phyloP scores from a whole-genome alignment of 164 flowering plant genomes.

The Kingdonia uniflora region DNA sequence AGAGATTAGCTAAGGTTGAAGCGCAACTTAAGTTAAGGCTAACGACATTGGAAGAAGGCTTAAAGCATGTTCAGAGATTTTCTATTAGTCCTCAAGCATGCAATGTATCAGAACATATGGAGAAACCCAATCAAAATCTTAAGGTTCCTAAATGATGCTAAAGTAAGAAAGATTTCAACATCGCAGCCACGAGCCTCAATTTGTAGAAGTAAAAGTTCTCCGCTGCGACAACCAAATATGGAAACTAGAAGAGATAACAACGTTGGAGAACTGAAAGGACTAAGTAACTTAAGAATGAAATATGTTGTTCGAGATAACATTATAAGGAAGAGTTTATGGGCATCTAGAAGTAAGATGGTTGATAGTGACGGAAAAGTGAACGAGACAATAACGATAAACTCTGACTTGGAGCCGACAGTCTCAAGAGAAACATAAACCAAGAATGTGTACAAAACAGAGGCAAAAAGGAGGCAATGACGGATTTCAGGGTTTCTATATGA shows the following conservation, averaged over 20 bases:
- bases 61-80: conserved; percentile 39
- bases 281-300: conserved; percentile 29
- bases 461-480: conserved; percentile 27
- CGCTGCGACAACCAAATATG: conserved; percentile 28
- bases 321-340: conserved; percentile 42
- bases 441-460: conserved; percentile 7
- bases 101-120: conserved; percentile 25
- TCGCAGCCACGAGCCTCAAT: conserved; percentile 67
- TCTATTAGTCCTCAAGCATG: conserved; percentile 19
- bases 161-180: conserved; percentile 50
- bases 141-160: conserved; percentile 40
- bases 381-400: conserved; percentile 27
- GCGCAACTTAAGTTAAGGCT: conserved; percentile 71
- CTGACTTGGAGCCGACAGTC: conserved; percentile 13
- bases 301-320: conserved; percentile 27
- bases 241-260: conserved; percentile 13
- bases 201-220: conserved; percentile 20
- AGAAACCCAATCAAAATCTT: conserved; percentile 36
- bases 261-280: conserved; percentile 19
- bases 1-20: conserved; percentile 86
- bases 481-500: conserved; percentile 90
- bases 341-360: conserved; percentile 36
- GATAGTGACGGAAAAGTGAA: conserved; percentile 54
- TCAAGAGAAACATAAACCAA: conserved; percentile 20
- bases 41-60: conserved; percentile 73